These are phyloP conservation scores for Macrotyloma uniflorum DNA, from an alignment of 306 rosid species.

Conservation along the genomic window DNA sequence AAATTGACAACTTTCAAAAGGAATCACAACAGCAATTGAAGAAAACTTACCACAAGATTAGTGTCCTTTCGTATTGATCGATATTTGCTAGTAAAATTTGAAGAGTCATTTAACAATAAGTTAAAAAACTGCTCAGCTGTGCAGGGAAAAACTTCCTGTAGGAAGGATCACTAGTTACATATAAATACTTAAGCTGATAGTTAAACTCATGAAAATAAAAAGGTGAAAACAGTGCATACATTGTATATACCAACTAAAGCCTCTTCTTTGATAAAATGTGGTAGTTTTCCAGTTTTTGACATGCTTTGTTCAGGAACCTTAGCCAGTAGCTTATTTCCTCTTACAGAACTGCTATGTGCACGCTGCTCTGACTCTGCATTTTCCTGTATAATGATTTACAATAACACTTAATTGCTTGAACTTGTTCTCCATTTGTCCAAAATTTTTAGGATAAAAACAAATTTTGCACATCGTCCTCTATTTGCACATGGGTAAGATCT, in stretches of 20 bases:
- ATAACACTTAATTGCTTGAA: conserved; percentile 34
- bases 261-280: conserved; percentile 80
- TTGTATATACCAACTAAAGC: conserved; percentile 68
- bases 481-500: neutral
- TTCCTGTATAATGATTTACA: conserved; percentile 61
- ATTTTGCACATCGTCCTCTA: neutral
- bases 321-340: conserved; percentile 52
- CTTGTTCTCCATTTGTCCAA: conserved; percentile 15
- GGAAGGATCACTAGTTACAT: conserved; percentile 43
- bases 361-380: conserved; percentile 90
- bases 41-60: conserved; percentile 82
- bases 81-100: conserved; percentile 67
- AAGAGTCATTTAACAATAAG: conserved; percentile 65
- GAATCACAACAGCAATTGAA: conserved; percentile 28
- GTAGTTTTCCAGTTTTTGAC: conserved; percentile 59
- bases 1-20: conserved; percentile 23
- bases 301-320: conserved; percentile 60
- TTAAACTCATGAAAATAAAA: conserved; percentile 15
- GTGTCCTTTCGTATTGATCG: conserved; percentile 82
- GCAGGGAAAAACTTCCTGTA: conserved; percentile 83
- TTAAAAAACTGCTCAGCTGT: conserved; percentile 81
- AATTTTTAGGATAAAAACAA: neutral
- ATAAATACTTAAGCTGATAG: conserved; percentile 27
- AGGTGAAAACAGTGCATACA: conserved; percentile 55
- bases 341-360: conserved; percentile 94